Conservation (phyloP, 2,329 filamentous ascomycete species). For the Monilinia laxa region DNA sequence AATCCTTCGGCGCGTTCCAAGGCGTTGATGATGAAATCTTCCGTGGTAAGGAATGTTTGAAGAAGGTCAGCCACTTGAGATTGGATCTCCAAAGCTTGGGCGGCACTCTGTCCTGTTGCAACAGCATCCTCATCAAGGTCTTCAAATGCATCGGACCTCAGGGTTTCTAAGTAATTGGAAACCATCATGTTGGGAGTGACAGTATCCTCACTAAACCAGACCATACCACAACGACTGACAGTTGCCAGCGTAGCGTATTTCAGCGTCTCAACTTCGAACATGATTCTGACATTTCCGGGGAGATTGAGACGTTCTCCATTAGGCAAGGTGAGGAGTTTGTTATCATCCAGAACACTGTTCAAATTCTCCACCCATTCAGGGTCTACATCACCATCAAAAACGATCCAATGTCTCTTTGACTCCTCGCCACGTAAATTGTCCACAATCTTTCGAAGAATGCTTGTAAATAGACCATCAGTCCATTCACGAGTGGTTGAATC, state of each 20-base stretch:
- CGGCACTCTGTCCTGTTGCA: slow-evolving; percentile 69
- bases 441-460: slow-evolving; percentile 95
- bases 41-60: slow-evolving; percentile 69
- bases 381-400: slow-evolving; percentile 98
- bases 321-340: slow-evolving; percentile 93
- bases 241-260: slow-evolving; percentile 97
- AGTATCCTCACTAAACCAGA: slow-evolving; percentile 99
- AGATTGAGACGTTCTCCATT: slow-evolving; percentile 97
- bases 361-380: slow-evolving; percentile 99
- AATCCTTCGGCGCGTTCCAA: slow-evolving; percentile 74
- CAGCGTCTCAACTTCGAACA: slow-evolving; percentile 98
- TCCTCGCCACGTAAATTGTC: slow-evolving; percentile 98
- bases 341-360: slow-evolving; percentile 99
- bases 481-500: slow-evolving; percentile 97
- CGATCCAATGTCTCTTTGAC: slow-evolving; percentile 96
- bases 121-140: slow-evolving; percentile 92
- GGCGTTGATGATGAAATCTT: slow-evolving; percentile 77
- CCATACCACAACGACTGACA: slow-evolving; percentile 99
- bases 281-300: slow-evolving; percentile 92
- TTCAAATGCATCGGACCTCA: slow-evolving; percentile 83
- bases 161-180: slow-evolving; percentile 80
- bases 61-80: slow-evolving; percentile 76
- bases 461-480: slow-evolving; percentile 98
- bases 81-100: slow-evolving; percentile 78
- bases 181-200: slow-evolving; percentile 93